Evolutionary conservation across 2,329 filamentous ascomycete species (phyloP), one percentile per base, ranked within the genome.

Genomic region (Macrophomina phaseolina): DNA sequence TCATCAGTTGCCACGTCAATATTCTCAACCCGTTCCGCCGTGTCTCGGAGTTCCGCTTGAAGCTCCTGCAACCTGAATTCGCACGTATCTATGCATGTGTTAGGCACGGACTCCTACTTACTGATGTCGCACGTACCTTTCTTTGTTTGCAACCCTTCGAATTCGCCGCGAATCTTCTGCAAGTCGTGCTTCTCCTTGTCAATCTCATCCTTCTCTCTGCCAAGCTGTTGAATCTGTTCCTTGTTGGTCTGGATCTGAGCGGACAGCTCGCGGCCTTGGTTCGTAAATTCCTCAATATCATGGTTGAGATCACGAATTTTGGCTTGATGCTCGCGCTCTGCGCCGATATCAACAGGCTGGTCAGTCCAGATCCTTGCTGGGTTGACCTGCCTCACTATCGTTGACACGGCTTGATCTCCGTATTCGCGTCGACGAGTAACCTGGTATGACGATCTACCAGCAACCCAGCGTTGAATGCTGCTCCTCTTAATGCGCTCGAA

Each of bases 341-440:
- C 89, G 28, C 86, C 81, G 4, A 80, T 80, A 74, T 97, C 92
- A 6, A 93, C 85, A 3, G 91, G 90, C 68, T 92, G 89, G 53
- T 93, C 88, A 0, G 89, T 93, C 89, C 95, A 97, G 73, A 86
- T 87, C 42, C 76, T 81, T 4, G 92, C 92, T 1, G 78, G 79
- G 16, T 77, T 82, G 14, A 97, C 80, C 64, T 82, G 81, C 42
- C 83, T 86, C 14, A 91, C 89, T 28, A 84, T 83, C 0, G 91
- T 93, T 1, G 92, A 92, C 56, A 87, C 87, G 14, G 90, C 86
- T 1, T 92, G 93, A 77, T 97, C 86, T 2, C 92, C 93, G 77
- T 97, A 97, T 76, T 98, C 94, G 70, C 83, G 85, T 56, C 94
- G 89, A 16, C 91, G 87, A 5, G 83, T 84, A 62, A 95, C 85